Base-by-base conservation (phyloP, 176 grass and related monocot genomes). In the Carex littledalei region DNA sequence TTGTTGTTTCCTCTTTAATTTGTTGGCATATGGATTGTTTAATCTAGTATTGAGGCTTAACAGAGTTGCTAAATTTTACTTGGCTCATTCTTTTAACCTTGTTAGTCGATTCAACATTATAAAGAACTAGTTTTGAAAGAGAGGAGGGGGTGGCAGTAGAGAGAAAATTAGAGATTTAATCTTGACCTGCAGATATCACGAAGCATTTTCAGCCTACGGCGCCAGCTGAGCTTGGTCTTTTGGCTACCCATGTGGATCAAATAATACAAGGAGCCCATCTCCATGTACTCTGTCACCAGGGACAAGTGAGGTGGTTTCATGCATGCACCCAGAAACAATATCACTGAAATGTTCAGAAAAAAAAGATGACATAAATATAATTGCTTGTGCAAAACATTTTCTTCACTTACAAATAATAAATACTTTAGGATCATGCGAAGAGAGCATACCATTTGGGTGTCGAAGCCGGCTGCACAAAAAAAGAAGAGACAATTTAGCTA, bases 301-400 rank as follows among this genome's bases (percentile, higher is more conserved):
- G 96, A 98, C 58, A 95, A 85, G 84, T 98, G 95, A 85, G 95
- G 95, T 69, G 95, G 93, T 84, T 90, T 94, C 96, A 98, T 94
- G 87, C 96, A 98, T 78, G 96, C 96, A 72, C 96, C 96, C 78
- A 98, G 91, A 86, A 95, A 98, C 81, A 98, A 88, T 89, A 98
- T 98, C 59, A 98, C 96, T 98, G 91, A 80, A 92, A 56, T 59
- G 8, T 67, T 75, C 84, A 86, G 31, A 32, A 78, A 90, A 45
- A 86, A 81, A 70, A 58, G 54, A 89, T 79, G 39, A 72, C 74
- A 66, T 56, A 87, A 62, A 6, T 24, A 76, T 67, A 81, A 24
- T 76, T 59, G 47, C 77, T 76, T 16, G 79, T 74, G 31, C n/a
- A 67, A 64, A 83, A 31, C 1, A 69, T 32, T 83, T 66, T 52